Conservation (phyloP, 2,329 filamentous ascomycete species). For the Botrytis elliptica region DNA sequence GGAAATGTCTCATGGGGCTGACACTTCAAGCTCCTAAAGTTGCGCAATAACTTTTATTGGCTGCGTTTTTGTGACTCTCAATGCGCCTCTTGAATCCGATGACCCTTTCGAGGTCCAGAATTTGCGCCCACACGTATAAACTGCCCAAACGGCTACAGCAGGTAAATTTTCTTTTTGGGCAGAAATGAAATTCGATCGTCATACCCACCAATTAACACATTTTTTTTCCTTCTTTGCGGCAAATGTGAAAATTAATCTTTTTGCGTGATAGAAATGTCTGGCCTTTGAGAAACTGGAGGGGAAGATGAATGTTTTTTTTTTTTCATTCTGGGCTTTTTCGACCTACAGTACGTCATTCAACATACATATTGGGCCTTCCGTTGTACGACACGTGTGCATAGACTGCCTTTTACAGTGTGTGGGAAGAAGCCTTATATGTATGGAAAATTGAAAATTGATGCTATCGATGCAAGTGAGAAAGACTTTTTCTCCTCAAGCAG, state of each 20-base stretch:
- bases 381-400: slow-evolving; percentile 23
- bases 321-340: background rate
- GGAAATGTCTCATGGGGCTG: slow-evolving; percentile 16
- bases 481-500: slow-evolving; percentile 2
- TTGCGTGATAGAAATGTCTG: background rate
- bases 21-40: slow-evolving; percentile 15
- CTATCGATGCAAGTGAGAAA: slow-evolving; percentile 18
- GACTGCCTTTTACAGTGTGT: slow-evolving; percentile 15
- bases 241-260: background rate
- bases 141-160: slow-evolving; percentile 18
- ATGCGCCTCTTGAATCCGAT: slow-evolving; percentile 18
- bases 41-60: slow-evolving; percentile 11
- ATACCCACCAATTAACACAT: slow-evolving; percentile 1
- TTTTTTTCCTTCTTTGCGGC: background rate
- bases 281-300: slow-evolving; percentile 10
- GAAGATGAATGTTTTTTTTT: background rate
- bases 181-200: slow-evolving; percentile 1
- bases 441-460: slow-evolving; percentile 14
- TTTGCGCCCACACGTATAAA: background rate
- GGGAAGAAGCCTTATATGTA: slow-evolving; percentile 19
- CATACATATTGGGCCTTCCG: slow-evolving; percentile 21
- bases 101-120: slow-evolving; percentile 12
- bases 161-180: slow-evolving; percentile 14
- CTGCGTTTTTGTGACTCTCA: slow-evolving; percentile 10
- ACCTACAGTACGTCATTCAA: slow-evolving; percentile 16